Evolutionary conservation across 1,139 yeast genomes (phyloP).

Genomic region (Candida neerlandica): DNA sequence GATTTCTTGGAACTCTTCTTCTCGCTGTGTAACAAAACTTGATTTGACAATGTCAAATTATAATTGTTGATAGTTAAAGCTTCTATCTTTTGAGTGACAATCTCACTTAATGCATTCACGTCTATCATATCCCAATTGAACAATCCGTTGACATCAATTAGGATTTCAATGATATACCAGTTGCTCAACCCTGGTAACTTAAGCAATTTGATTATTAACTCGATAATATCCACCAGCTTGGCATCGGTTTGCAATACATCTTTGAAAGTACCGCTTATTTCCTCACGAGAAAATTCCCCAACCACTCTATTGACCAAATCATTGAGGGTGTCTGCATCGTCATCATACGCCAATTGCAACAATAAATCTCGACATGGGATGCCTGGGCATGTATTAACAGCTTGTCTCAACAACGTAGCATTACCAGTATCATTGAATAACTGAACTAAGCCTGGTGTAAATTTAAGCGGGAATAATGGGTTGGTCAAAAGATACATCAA

Average conservation of each 20-base stretch:
- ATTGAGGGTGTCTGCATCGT: conserved; percentile 63
- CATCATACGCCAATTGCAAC: conserved; percentile 49
- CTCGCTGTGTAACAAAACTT: conserved; percentile 35
- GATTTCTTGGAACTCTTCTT: conserved; percentile 24
- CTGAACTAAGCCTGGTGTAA: conserved; percentile 55
- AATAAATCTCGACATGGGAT: conserved; percentile 66
- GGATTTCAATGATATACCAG: conserved; percentile 60
- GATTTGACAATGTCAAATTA: conserved; percentile 58
- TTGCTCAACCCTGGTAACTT: conserved; percentile 40
- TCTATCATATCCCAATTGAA: conserved; percentile 60
- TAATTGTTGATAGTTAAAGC: conserved; percentile 53
- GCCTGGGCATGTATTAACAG: conserved; percentile 76
- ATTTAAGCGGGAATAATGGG: conserved; percentile 74
- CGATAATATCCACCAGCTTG: conserved; percentile 47
- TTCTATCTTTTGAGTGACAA: conserved; percentile 52
- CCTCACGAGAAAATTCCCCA: conserved; percentile 57
- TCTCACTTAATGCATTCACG: conserved; percentile 43
- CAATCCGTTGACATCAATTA: conserved; percentile 74
- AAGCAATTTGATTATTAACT: conserved; percentile 35
- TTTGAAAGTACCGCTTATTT: conserved; percentile 42
- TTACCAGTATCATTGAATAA: conserved; percentile 43
- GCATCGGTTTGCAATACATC: conserved; percentile 24
- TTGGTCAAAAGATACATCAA: conserved; percentile 79
- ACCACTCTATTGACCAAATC: conserved; percentile 69
- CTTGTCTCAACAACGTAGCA: conserved; percentile 75